Base-by-base conservation (phyloP, 345 rosid genomes). In the Acer saccharum region DNA sequence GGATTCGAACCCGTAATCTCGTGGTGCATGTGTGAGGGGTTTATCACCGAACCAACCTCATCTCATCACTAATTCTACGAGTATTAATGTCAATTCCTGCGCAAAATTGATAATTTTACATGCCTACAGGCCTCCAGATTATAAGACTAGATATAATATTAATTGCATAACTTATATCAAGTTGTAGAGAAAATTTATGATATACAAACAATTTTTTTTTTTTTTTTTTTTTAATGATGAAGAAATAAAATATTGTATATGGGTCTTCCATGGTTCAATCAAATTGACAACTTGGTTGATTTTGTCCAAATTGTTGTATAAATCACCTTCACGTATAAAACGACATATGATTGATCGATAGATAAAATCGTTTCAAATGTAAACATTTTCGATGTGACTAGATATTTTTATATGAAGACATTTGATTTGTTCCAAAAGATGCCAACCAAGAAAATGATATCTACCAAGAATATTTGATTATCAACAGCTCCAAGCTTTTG, bases 231-330 rank as follows among this genome's bases (percentile, higher is more conserved):
- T 16, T 14, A 67, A 67, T 67, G 52, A 41, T 41, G 48, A 67
- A 18, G 70, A 41, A 18, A 0, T n/a, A 18, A 12, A 67, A 67
- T 18, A 17, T 8, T n/a, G 5, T 41, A 67, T 20, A 57, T 39
- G 48, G 70, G 70, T 35, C 70, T 52, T 13, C 62, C 10, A 57
- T 6, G 50, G 70, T 41, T 67, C 70, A 67, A 67, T 67, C 11
- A 67, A 7, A 39, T 44, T 4, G 69, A 67, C 2, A 66, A 39
- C 70, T 11, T 39, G 7, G 6, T 41, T 66, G 52, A 41, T 17
- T 29, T 20, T 3, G 27, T 35, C 23, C 0, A 41, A 67, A 13
- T 7, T 41, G 21, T 23, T 17, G 69, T 67, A 18, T 7, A 44
- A 18, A 29, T 43, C 25, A 69, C 48, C 72, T 69, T 20, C 58